Percentiles rank a stretch among this genome's conserved stretches.
Evolutionary conservation across 2,329 filamentous ascomycete genomes (phyloP).

Genomic region (Fusarium stilboides): DNA sequence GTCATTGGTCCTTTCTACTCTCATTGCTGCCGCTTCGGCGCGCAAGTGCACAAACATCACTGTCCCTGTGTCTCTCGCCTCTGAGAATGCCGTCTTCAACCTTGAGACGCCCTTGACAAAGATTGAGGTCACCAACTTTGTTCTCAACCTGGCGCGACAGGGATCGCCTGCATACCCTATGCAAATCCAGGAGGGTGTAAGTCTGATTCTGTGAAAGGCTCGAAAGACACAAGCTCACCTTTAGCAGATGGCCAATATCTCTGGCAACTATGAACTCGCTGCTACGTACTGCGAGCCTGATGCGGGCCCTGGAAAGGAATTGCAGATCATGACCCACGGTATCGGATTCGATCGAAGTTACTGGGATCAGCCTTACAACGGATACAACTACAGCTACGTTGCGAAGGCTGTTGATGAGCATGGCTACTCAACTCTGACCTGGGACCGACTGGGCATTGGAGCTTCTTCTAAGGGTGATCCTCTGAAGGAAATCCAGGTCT

Average conservation of each 20-base stretch:
- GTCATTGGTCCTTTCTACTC: conserved; percentile 41
- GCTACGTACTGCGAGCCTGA: conserved; percentile 74
- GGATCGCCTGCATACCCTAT: conserved; percentile 64
- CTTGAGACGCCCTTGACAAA: conserved; percentile 64
- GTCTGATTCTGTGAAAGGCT: conserved; percentile 13
- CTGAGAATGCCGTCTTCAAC: conserved; percentile 69
- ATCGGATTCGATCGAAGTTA: conserved; percentile 65
- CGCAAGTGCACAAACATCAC: conserved; percentile 65
- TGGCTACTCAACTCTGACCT: conserved; percentile 72
- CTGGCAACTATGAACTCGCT: conserved; percentile 70
- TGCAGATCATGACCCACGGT: conserved; percentile 61
- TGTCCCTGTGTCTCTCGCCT: conserved; percentile 68
- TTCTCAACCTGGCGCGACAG: conserved; percentile 64
- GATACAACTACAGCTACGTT: conserved; percentile 75
- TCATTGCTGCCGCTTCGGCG: conserved; percentile 52
- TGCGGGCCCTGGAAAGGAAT: conserved; percentile 54
- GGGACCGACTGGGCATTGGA: conserved; percentile 75
- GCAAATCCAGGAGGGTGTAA: conserved; percentile 61
- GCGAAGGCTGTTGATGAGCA: conserved; percentile 67
- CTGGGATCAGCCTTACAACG: conserved; percentile 72
- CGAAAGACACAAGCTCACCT: conserved; percentile 7
- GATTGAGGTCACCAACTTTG: conserved; percentile 71
- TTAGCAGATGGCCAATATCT: conserved; percentile 63
- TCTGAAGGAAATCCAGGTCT: conserved; percentile 71
- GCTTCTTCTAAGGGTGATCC: conserved; percentile 72